Evolutionary conservation across 176 grass and related monocot genomes (phyloP).

Genomic region (Avena sativa): DNA sequence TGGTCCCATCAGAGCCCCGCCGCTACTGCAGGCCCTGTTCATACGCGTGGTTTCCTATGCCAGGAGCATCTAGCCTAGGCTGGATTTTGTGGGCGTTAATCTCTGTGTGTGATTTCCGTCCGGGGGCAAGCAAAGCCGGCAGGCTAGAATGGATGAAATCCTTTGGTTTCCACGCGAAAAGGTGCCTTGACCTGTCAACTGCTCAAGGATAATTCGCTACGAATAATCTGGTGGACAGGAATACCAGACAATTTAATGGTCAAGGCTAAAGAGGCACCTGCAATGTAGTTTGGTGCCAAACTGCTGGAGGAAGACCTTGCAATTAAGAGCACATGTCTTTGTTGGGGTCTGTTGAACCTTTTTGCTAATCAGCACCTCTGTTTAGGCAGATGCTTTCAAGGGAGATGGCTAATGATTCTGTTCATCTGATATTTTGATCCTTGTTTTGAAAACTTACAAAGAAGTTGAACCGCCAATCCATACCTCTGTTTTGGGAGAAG

Average conservation of each 20-base stretch:
- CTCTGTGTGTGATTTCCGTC: not conserved
- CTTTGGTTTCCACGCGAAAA: not conserved
- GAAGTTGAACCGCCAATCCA: not conserved
- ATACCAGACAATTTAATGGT: conserved; percentile 29
- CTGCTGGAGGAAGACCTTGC: not conserved
- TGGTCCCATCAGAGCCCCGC: not conserved
- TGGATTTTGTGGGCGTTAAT: not conserved
- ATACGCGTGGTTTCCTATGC: conserved; percentile 17
- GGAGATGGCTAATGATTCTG: not conserved
- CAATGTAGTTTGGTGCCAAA: conserved; percentile 15
- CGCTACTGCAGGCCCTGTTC: not conserved
- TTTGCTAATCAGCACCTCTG: not conserved
- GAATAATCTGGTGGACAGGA: not conserved
- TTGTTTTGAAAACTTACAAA: conserved; percentile 18
- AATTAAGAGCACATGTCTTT: not conserved
- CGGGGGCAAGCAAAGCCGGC: not conserved
- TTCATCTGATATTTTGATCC: not conserved
- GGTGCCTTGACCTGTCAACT: conserved; percentile 7
- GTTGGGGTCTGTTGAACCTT: not conserved
- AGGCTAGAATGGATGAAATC: not conserved
- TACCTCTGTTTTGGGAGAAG: not conserved
- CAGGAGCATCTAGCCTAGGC: not conserved
- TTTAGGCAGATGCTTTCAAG: not conserved
- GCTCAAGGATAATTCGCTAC: not conserved
- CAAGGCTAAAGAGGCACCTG: not conserved